These are phyloP conservation scores for Coniochaeta pulveracea DNA, from an alignment of 2,329 filamentous ascomycete species.

Conservation along the genomic window DNA sequence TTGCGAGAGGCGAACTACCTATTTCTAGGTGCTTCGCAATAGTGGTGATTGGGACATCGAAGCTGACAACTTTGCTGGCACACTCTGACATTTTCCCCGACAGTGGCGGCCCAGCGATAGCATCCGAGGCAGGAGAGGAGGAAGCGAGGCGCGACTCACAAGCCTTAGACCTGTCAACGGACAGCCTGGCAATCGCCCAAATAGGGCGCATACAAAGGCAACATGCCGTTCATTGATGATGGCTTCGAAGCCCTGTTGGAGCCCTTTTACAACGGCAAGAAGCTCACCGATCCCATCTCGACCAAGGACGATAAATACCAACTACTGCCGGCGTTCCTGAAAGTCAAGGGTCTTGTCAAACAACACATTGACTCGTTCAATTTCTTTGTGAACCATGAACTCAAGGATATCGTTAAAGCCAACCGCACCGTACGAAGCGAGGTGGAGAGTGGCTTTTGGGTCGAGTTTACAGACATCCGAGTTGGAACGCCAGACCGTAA, in stretches of 20 bases:
- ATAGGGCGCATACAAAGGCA: constrained; percentile 13
- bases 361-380: constrained; percentile 93
- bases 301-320: constrained; percentile 87
- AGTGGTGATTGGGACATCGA: too few species aligned
- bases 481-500: constrained; percentile 71
- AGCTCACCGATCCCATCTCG: constrained; percentile 52
- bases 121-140: too few species aligned
- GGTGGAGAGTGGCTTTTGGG: constrained; percentile 83
- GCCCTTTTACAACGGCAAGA: constrained; percentile 59
- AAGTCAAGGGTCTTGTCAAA: constrained; percentile 63
- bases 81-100: too few species aligned
- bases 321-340: constrained; percentile 89
- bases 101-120: too few species aligned
- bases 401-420: constrained; percentile 91
- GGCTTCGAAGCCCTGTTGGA: constrained; percentile 56
- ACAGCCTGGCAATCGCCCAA: too few species aligned
- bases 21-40: too few species aligned
- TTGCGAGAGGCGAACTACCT: too few species aligned
- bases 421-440: constrained; percentile 85
- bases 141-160: too few species aligned
- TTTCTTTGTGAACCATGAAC: constrained; percentile 91
- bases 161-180: too few species aligned
- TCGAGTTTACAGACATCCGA: constrained; percentile 87
- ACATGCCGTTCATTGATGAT: constrained; percentile 46
- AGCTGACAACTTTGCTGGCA: too few species aligned